Conservation (phyloP, 768 basidiomycete species). For the Vararia minispora region DNA sequence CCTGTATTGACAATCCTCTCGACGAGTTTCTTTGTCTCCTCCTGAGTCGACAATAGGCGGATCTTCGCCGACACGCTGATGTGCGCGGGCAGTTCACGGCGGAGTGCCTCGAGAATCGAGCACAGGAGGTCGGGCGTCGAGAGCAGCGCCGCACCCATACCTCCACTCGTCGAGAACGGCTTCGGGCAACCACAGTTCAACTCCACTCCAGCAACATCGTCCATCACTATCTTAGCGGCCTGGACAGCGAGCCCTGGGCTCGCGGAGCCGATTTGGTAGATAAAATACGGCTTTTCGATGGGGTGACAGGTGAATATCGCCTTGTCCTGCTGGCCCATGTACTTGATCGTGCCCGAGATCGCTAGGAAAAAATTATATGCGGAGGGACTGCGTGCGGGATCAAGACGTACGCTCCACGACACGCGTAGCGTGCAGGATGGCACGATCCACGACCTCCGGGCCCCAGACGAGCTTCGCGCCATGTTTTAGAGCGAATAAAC, state of each 20-base stretch:
- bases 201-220: slow-evolving; percentile 90
- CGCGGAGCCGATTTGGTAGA: slow-evolving; percentile 92
- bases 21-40: slow-evolving; percentile 85
- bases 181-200: slow-evolving; percentile 98
- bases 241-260: slow-evolving; percentile 85
- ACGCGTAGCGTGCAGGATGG: slow-evolving; percentile 77
- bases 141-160: slow-evolving; percentile 95
- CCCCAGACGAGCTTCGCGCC: slow-evolving; percentile 94
- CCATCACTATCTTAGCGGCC: slow-evolving; percentile 76
- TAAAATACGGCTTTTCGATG: slow-evolving; percentile 85
- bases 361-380: slow-evolving; percentile 32
- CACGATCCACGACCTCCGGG: slow-evolving; percentile 94
- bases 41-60: slow-evolving; percentile 73
- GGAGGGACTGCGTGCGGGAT: not conserved
- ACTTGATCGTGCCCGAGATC: slow-evolving; percentile 77
- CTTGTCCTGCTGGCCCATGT: slow-evolving; percentile 61
- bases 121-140: slow-evolving; percentile 87
- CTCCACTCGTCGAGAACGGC: slow-evolving; percentile 85
- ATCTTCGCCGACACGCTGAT: slow-evolving; percentile 94
- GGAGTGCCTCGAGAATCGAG: slow-evolving; percentile 72
- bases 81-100: slow-evolving; percentile 58
- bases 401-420: slow-evolving; percentile 70
- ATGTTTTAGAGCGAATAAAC: slow-evolving; percentile 80
- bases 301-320: slow-evolving; percentile 91
- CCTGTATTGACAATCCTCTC: slow-evolving; percentile 82